Percentiles rank a stretch among this genome's conserved stretches.
Conservation (phyloP, 768 basidiomycete genomes). For the Lactarius tabidus region DNA sequence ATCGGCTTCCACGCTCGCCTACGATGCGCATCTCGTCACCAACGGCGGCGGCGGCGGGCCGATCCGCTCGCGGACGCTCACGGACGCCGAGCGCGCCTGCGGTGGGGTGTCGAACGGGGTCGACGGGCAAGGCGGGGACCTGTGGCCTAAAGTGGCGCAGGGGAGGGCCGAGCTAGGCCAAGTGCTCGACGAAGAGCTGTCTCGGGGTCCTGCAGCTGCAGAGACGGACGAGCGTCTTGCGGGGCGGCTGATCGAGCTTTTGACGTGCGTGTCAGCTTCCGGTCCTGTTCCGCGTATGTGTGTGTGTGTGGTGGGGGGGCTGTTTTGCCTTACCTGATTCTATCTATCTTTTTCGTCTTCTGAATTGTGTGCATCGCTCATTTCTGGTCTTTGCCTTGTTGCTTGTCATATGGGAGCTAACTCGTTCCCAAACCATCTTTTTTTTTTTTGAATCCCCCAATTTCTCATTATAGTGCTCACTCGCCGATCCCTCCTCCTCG, state of each 20-base stretch:
- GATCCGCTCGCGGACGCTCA: conserved; percentile 52
- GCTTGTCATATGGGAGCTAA: background rate
- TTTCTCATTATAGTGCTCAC: background rate
- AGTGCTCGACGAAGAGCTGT: conserved; percentile 39
- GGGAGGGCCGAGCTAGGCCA: conserved; percentile 48
- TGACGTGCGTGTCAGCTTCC: conserved; percentile 53
- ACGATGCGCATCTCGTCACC: conserved; percentile 56
- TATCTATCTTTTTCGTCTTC: background rate
- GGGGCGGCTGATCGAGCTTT: conserved; percentile 57
- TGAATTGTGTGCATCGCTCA: background rate
- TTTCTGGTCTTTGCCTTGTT: background rate
- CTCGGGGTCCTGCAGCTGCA: conserved; percentile 28
- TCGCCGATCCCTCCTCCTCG: conserved; percentile 33
- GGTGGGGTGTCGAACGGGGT: conserved; percentile 75
- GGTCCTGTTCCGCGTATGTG: background rate
- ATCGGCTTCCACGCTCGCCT: conserved; percentile 33
- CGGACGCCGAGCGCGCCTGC: conserved; percentile 43
- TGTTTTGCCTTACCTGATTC: background rate
- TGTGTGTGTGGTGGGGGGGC: too few relatives aligned
- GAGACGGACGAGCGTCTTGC: conserved; percentile 50
- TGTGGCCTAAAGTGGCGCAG: conserved; percentile 72
- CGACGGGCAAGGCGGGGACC: conserved; percentile 53
- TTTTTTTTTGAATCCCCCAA: background rate
- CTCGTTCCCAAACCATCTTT: background rate
- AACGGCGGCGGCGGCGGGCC: conserved; percentile 67